Conservation (phyloP, 768 basidiomycete genomes). For the Phlebiopsis flavidoalba region DNA sequence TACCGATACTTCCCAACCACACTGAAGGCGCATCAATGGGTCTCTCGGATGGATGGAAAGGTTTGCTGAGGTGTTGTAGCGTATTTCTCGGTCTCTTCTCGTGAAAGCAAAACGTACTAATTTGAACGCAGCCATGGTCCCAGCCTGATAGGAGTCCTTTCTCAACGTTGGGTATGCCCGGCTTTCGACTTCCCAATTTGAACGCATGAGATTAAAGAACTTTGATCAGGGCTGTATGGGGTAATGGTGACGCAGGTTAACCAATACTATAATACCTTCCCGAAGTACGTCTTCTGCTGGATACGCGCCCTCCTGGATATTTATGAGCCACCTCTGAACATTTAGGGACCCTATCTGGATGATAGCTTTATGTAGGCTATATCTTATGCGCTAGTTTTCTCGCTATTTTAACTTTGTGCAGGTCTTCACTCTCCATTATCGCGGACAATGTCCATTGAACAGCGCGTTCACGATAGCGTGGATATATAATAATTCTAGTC, state of each 20-base stretch:
- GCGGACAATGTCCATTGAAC: conserved; percentile 14
- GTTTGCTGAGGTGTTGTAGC: conserved; percentile 1
- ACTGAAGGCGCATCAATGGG: background rate
- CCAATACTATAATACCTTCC: conserved; percentile 8
- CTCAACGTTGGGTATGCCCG: conserved; percentile 7
- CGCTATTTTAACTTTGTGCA: background rate
- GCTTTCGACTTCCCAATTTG: background rate
- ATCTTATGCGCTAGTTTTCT: background rate
- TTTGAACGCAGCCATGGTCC: conserved; percentile 6
- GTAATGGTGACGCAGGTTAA: conserved; percentile 11
- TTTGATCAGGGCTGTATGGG: conserved; percentile 10
- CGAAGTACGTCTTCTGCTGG: background rate
- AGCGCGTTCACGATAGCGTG: conserved; percentile 13
- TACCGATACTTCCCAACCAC: background rate
- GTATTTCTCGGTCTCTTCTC: background rate
- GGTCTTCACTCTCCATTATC: conserved; percentile 12
- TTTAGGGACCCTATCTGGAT: conserved; percentile 18
- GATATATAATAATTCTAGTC: conserved; percentile 15
- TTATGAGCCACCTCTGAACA: background rate
- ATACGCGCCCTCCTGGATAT: background rate
- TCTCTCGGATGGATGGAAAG: background rate
- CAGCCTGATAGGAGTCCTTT: conserved; percentile 10
- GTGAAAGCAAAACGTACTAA: background rate
- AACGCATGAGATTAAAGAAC: background rate
- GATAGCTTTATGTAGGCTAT: conserved; percentile 17